Evolutionary conservation across 495 filamentous ascomycete genomes (phyloP).

Genomic region (Schizothecium vesticola): DNA sequence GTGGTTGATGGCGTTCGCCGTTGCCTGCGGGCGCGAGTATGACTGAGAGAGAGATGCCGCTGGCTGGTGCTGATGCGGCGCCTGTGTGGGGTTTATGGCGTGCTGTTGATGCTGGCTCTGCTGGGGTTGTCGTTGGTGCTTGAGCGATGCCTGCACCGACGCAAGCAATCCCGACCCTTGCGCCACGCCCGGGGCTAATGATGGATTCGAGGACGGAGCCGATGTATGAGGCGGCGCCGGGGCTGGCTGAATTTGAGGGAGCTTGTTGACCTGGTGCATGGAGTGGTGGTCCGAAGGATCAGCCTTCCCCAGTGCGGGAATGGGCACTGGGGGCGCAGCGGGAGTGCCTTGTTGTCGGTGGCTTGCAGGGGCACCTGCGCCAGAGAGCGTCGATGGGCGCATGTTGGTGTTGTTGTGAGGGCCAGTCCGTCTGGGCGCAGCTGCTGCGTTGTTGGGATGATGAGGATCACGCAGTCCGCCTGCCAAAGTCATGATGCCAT

Average conservation of each 20-base stretch:
- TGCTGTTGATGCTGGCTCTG: not conserved
- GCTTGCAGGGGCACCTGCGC: not conserved
- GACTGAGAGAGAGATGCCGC: not conserved
- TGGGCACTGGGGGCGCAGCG: constrained; percentile 11
- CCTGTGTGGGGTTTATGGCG: not conserved
- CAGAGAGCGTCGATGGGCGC: not conserved
- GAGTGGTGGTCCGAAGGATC: constrained; percentile 21
- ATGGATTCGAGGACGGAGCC: not conserved
- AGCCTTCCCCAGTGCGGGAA: constrained; percentile 21
- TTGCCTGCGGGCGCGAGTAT: not conserved
- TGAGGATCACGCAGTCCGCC: constrained; percentile 36
- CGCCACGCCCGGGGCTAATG: not conserved
- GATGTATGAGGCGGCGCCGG: constrained; percentile 6
- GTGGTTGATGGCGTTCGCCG: not conserved
- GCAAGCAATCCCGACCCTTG: not conserved
- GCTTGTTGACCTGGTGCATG: constrained; percentile 12
- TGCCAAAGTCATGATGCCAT: constrained; percentile 56
- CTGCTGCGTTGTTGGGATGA: constrained; percentile 1
- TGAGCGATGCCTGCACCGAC: not conserved
- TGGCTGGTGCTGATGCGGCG: not conserved
- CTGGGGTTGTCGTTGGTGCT: not conserved
- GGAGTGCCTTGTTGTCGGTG: not conserved
- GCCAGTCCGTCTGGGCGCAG: constrained; percentile 15
- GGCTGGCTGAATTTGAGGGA: constrained; percentile 29
- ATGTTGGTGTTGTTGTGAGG: constrained; percentile 7